phyloP scores from a whole-genome alignment of 2,329 filamentous ascomycete genomes.

The Epichloe uncinata region DNA sequence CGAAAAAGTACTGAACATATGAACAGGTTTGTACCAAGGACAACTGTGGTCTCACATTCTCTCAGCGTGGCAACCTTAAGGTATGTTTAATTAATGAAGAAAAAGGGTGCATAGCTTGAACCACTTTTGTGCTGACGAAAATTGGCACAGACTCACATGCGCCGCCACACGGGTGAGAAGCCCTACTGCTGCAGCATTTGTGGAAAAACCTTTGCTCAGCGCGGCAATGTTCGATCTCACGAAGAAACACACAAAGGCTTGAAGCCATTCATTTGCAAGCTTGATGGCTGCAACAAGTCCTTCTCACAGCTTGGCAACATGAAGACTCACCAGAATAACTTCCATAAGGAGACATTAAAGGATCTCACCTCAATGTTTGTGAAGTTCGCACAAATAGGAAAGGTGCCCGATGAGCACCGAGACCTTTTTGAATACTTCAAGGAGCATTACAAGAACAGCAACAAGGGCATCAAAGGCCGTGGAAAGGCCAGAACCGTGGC shows the following conservation, averaged over 20 bases:
- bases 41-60: constrained; percentile 68
- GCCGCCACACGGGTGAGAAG: constrained; percentile 75
- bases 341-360: constrained; percentile 63
- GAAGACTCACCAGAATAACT: constrained; percentile 94
- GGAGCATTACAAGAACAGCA: constrained; percentile 88
- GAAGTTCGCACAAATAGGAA: constrained; percentile 40
- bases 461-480: constrained; percentile 95
- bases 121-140: background rate
- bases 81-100: constrained; percentile 29
- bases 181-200: constrained; percentile 72
- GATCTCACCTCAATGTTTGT: constrained; percentile 60
- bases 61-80: constrained; percentile 82
- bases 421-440: constrained; percentile 73
- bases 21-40: constrained; percentile 52
- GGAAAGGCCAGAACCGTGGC: constrained; percentile 67
- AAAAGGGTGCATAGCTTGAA: background rate
- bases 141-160: constrained; percentile 57
- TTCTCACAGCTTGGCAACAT: constrained; percentile 88
- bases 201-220: constrained; percentile 71
- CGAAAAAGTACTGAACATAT: background rate
- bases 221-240: constrained; percentile 75
- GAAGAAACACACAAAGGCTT: constrained; percentile 64
- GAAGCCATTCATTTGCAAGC: constrained; percentile 68
- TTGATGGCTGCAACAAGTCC: constrained; percentile 74
- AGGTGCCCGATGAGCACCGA: constrained; percentile 51